Conservation (phyloP, 345 rosid genomes). For the Brassica napus region DNA sequence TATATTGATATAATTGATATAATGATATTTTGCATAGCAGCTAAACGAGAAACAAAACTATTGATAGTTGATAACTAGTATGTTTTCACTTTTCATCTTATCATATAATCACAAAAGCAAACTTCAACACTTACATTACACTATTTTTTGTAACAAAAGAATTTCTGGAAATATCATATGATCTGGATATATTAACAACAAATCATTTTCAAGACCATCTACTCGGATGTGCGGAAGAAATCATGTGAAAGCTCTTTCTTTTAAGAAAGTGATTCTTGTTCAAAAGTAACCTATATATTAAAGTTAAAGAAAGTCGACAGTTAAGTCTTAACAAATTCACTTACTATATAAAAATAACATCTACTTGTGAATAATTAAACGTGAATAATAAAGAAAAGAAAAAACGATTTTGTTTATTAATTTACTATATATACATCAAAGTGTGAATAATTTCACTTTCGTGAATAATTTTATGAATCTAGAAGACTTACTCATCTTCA, state of each 20-base stretch:
- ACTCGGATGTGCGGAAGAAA: not conserved
- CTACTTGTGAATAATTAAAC: not conserved
- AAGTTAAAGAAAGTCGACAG: not conserved
- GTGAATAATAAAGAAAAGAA: not conserved
- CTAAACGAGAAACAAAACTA: not conserved
- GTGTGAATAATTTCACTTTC: not conserved
- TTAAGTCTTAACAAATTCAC: not conserved
- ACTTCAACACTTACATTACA: not conserved
- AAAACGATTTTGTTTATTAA: not conserved
- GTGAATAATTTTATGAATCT: not conserved
- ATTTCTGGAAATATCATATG: not conserved
- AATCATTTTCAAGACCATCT: not conserved
- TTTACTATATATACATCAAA: not conserved
- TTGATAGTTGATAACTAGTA: not conserved
- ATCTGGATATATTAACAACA: not conserved
- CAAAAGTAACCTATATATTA: not conserved
- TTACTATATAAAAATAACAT: not conserved
- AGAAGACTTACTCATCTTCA: not conserved
- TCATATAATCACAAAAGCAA: not conserved
- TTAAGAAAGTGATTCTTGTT: not conserved
- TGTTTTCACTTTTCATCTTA: not conserved
- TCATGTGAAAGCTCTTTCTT: not conserved
- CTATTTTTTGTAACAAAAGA: not conserved
- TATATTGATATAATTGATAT: not conserved
- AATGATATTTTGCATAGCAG: not conserved